Evolutionary conservation across 176 grass and related monocot genomes (phyloP).

Genomic region (Aegilops tauschii): DNA sequence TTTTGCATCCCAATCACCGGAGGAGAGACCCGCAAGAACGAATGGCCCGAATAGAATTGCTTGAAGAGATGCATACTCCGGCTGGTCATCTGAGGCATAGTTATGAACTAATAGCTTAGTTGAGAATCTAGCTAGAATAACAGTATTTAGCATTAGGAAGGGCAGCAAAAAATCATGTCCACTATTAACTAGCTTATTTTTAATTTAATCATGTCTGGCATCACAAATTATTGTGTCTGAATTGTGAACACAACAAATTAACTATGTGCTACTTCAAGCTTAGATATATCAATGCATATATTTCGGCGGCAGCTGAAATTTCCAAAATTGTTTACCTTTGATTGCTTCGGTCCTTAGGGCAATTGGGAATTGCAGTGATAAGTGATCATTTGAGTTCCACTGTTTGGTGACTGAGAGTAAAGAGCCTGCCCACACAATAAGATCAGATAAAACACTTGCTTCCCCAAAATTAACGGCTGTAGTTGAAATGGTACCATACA

Average conservation of each 20-base stretch:
- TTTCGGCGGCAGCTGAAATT: not conserved
- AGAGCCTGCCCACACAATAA: constrained; percentile 50
- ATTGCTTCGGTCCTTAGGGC: constrained; percentile 62
- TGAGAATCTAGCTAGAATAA: not conserved
- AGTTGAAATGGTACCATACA: not conserved
- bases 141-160: not conserved
- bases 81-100: constrained; percentile 66
- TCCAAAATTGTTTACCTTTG: constrained; percentile 52
- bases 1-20: constrained; percentile 58
- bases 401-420: constrained; percentile 65
- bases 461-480: not conserved
- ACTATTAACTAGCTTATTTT: constrained; percentile 10
- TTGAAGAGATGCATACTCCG: constrained; percentile 69
- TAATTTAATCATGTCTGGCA: not conserved
- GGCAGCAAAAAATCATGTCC: not conserved
- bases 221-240: not conserved
- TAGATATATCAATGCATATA: not conserved
- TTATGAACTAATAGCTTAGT: constrained; percentile 4
- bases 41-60: constrained; percentile 82
- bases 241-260: not conserved
- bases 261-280: not conserved
- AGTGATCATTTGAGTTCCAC: constrained; percentile 72
- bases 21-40: constrained; percentile 74
- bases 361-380: constrained; percentile 56
- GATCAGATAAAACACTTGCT: not conserved